Percentiles rank a stretch among this genome's conserved stretches.
These are phyloP conservation scores for Dispira simplex DNA, from an alignment of 192 early-diverging fungal genomes.

Conservation along the genomic window DNA sequence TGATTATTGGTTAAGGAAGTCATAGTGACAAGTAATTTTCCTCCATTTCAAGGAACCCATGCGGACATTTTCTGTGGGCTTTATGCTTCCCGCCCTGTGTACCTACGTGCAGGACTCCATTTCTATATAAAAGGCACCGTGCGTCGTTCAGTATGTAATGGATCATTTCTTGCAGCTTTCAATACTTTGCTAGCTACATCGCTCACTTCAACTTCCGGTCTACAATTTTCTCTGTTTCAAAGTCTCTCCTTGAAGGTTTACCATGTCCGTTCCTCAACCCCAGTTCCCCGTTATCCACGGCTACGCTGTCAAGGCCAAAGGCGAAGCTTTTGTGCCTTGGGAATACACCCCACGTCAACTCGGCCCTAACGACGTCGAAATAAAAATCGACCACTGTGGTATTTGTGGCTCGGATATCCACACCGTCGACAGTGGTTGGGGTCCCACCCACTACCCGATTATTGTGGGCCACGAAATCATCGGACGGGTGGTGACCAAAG, in stretches of 20 bases:
- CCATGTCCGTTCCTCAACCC: not conserved
- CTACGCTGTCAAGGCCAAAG: conserved; percentile 24
- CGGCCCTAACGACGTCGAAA: conserved; percentile 47
- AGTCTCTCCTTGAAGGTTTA: not conserved
- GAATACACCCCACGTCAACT: conserved; percentile 40
- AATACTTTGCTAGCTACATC: too few relatives aligned
- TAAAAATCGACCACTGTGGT: conserved; percentile 58
- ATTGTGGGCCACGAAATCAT: conserved; percentile 59
- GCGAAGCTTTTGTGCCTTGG: conserved; percentile 25
- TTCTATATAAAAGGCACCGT: too few relatives aligned
- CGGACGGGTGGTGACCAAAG: conserved; percentile 41
- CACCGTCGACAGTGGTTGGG: conserved; percentile 44
- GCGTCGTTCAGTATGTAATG: too few relatives aligned
- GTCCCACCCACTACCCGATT: conserved; percentile 20
- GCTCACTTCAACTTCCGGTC: too few relatives aligned
- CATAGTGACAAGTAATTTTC: too few relatives aligned
- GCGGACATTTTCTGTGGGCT: too few relatives aligned
- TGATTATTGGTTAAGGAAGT: too few relatives aligned
- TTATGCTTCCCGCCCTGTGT: too few relatives aligned
- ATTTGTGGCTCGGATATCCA: conserved; percentile 71
- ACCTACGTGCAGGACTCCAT: too few relatives aligned
- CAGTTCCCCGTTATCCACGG: conserved; percentile 25
- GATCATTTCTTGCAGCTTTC: too few relatives aligned
- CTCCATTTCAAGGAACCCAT: too few relatives aligned
- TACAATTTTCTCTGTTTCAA: too few relatives aligned